Evolutionary conservation across 257 asterid genomes (phyloP).

Genomic region (Euphrasia confusa): DNA sequence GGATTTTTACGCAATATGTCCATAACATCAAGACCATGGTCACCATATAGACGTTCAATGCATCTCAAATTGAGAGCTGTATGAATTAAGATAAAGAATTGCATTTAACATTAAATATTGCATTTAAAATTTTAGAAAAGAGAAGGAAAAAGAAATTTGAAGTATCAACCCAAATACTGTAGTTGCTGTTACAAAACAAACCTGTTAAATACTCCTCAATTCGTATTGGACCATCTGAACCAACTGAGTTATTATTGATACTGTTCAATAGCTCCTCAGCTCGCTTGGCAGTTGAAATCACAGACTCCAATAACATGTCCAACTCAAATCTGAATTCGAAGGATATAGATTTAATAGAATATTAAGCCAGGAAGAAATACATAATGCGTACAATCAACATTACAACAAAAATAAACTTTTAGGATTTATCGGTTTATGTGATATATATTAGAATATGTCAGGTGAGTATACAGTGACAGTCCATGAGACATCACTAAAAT

Average conservation of each 20-base stretch:
- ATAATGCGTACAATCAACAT: slow-evolving; percentile 4
- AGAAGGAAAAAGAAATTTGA: neutral
- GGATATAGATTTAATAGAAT: slow-evolving; percentile 7
- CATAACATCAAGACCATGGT: slow-evolving; percentile 95
- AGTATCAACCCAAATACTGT: slow-evolving; percentile 5
- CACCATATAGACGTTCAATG: slow-evolving; percentile 96
- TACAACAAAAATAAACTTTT: slow-evolving; percentile 11
- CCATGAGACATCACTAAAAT: neutral
- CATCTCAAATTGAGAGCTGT: slow-evolving; percentile 82
- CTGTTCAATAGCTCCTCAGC: slow-evolving; percentile 74
- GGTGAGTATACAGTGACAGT: slow-evolving; percentile 13
- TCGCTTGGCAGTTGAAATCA: slow-evolving; percentile 71
- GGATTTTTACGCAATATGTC: slow-evolving; percentile 88
- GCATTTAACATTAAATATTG: slow-evolving; percentile 12
- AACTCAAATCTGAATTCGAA: slow-evolving; percentile 71
- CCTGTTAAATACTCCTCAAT: slow-evolving; percentile 90
- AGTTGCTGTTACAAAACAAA: slow-evolving; percentile 36
- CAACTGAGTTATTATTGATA: slow-evolving; percentile 53
- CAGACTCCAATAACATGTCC: slow-evolving; percentile 93
- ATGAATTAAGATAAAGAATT: slow-evolving; percentile 26
- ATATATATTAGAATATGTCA: slow-evolving; percentile 9
- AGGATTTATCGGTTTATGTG: slow-evolving; percentile 10
- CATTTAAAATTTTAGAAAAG: slow-evolving; percentile 13
- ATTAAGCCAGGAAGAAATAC: slow-evolving; percentile 8
- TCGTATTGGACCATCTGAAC: slow-evolving; percentile 54